Percentiles rank a stretch among this genome's conserved stretches.
phyloP scores from a whole-genome alignment of 2,329 filamentous ascomycete species.

The Lachnellula subtilissima region DNA sequence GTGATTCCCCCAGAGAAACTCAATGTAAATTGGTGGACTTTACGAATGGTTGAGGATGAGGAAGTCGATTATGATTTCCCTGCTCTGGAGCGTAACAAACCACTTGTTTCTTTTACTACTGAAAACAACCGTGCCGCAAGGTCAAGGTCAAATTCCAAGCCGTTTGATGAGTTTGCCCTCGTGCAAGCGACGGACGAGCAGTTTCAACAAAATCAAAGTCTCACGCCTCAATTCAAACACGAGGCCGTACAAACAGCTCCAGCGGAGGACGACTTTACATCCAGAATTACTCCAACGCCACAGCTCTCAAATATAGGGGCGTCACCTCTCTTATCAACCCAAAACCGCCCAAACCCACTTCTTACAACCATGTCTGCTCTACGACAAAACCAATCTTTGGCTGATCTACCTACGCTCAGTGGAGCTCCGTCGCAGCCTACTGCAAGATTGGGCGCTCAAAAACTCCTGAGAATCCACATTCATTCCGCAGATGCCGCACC shows the following conservation, averaged over 20 bases:
- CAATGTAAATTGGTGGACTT: conserved; percentile 76
- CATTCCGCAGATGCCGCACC: conserved; percentile 63
- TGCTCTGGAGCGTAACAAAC: conserved; percentile 67
- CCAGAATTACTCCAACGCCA: conserved; percentile 28
- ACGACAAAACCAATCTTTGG: conserved; percentile 48
- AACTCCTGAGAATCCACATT: conserved; percentile 68
- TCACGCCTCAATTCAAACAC: conserved; percentile 62
- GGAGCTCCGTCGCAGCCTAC: conserved; percentile 31
- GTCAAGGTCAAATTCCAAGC: conserved; percentile 64
- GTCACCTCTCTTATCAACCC: conserved; percentile 19
- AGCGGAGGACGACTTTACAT: conserved; percentile 40
- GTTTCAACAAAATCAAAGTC: conserved; percentile 62
- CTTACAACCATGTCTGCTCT: conserved; percentile 52
- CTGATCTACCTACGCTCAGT: conserved; percentile 49
- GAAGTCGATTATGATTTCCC: conserved; percentile 85
- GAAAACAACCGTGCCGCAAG: conserved; percentile 66
- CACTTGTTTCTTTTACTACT: conserved; percentile 73
- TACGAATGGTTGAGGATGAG: conserved; percentile 79
- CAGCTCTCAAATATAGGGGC: conserved; percentile 29
- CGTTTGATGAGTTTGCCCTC: conserved; percentile 78
- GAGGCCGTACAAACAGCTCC: conserved; percentile 40
- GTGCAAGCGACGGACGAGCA: conserved; percentile 66
- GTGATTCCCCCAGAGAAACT: conserved; percentile 58
- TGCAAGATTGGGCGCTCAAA: conserved; percentile 53
- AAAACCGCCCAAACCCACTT: conserved; percentile 50